phyloP scores from a whole-genome alignment of 2,329 filamentous ascomycete genomes.

The Periconia sp. region DNA sequence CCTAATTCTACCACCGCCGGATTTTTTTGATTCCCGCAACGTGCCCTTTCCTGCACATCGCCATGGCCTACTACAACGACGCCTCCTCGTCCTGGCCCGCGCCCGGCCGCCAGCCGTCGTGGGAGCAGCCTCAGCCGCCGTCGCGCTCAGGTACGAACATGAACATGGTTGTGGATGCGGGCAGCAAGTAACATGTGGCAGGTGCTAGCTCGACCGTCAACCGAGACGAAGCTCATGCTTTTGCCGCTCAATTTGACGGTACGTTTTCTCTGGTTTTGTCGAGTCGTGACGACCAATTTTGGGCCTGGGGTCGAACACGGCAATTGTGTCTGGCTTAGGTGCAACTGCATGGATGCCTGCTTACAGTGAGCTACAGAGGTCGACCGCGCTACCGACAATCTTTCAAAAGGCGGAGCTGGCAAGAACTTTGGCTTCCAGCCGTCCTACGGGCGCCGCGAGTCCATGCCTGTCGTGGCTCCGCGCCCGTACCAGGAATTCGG shows the following conservation, averaged over 20 bases:
- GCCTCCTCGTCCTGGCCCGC: conserved; percentile 66
- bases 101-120: conserved; percentile 68
- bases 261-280: conserved; percentile 51
- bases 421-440: conserved; percentile 73
- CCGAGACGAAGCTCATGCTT: conserved; percentile 75
- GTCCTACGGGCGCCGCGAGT: conserved; percentile 77
- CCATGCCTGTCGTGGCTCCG: conserved; percentile 67
- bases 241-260: conserved; percentile 90
- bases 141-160: conserved; percentile 70
- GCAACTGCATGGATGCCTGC: too few relatives aligned
- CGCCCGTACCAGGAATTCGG: conserved; percentile 65
- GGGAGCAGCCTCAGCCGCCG: conserved; percentile 75
- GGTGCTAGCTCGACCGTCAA: conserved; percentile 74
- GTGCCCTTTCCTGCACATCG: conserved; percentile 10
- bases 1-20: conserved; percentile 15
- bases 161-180: conserved; percentile 14
- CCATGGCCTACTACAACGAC: conserved; percentile 74
- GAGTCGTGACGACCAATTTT: too few relatives aligned
- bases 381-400: conserved; percentile 92
- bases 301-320: too few relatives aligned
- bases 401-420: conserved; percentile 80
- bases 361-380: conserved; percentile 69
- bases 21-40: conserved; percentile 1
- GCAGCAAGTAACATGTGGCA: conserved; percentile 50
- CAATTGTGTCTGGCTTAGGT: too few relatives aligned